Percentiles rank a stretch among this genome's conserved stretches.
These are phyloP conservation scores for Cupressus sempervirens DNA, from an alignment of 75 land plant genomes.

Conservation along the genomic window DNA sequence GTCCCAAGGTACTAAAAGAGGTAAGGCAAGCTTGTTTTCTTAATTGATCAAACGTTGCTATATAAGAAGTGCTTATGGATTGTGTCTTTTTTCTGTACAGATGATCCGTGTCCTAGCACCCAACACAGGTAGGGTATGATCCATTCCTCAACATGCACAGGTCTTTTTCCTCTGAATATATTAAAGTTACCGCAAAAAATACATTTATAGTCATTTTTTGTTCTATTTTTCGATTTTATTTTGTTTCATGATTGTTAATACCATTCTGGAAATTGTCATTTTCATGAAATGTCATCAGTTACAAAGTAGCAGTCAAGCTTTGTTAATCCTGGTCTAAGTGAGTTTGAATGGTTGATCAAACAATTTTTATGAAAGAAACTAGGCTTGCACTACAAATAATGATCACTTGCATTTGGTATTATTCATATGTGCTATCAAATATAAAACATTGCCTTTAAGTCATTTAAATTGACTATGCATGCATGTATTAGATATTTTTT, in stretches of 20 bases:
- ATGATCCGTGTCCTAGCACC: slow-evolving; percentile 7
- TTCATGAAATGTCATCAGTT: not conserved
- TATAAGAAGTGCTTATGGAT: not conserved
- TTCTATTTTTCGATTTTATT: not conserved
- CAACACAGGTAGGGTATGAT: not conserved
- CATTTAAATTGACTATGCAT: not conserved
- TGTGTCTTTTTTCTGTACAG: not conserved
- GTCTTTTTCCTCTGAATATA: not conserved
- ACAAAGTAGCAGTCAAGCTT: not conserved
- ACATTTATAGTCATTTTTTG: not conserved
- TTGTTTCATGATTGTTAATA: not conserved
- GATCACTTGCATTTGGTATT: not conserved
- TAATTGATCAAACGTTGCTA: not conserved
- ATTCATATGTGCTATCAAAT: not conserved
- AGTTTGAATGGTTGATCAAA: not conserved
- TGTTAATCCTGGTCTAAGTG: not conserved
- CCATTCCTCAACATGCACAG: not conserved
- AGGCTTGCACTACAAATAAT: not conserved
- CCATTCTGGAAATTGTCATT: not conserved
- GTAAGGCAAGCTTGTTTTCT: slow-evolving; percentile 4
- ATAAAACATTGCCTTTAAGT: not conserved
- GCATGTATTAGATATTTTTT: not conserved
- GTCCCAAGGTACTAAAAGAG: slow-evolving; percentile 32
- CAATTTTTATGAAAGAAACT: not conserved
- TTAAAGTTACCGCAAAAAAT: not conserved